phyloP scores from a whole-genome alignment of 1,139 yeast species.

The Pichia sp. region DNA sequence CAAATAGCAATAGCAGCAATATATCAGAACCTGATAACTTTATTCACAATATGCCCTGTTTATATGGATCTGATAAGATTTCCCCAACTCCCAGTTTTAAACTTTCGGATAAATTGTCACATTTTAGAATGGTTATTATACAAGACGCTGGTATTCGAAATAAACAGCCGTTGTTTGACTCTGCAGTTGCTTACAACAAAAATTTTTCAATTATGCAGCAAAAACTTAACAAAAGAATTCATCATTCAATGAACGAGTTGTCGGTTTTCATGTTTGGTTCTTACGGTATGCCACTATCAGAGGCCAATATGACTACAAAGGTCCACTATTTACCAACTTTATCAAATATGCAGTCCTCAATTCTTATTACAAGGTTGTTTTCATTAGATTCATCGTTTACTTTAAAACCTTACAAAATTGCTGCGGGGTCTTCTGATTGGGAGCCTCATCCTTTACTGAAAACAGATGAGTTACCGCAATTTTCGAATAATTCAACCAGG shows the following conservation, averaged over 20 bases:
- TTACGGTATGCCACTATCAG: slow-evolving; percentile 42
- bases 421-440: slow-evolving; percentile 17
- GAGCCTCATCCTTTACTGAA: slow-evolving; percentile 18
- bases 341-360: slow-evolving; percentile 27
- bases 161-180: slow-evolving; percentile 43
- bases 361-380: slow-evolving; percentile 40
- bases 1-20: background rate
- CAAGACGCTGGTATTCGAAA: slow-evolving; percentile 49
- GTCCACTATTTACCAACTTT: slow-evolving; percentile 40
- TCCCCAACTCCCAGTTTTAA: slow-evolving; percentile 19
- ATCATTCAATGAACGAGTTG: slow-evolving; percentile 37
- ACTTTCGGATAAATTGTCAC: slow-evolving; percentile 28
- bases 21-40: background rate
- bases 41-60: slow-evolving; percentile 12
- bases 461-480: slow-evolving; percentile 12
- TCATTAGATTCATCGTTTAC: slow-evolving; percentile 22
- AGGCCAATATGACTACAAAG: slow-evolving; percentile 37
- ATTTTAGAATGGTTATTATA: slow-evolving; percentile 38
- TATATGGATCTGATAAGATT: slow-evolving; percentile 19
- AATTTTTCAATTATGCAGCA: slow-evolving; percentile 9
- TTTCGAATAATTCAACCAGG: slow-evolving; percentile 23
- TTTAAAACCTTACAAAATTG: slow-evolving; percentile 4
- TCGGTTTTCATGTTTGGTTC: slow-evolving; percentile 51
- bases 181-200: slow-evolving; percentile 20
- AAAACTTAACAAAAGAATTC: slow-evolving; percentile 21